Base-by-base conservation (phyloP, 805 yeast genomes). In the Cyberlindnera suaveolens region DNA sequence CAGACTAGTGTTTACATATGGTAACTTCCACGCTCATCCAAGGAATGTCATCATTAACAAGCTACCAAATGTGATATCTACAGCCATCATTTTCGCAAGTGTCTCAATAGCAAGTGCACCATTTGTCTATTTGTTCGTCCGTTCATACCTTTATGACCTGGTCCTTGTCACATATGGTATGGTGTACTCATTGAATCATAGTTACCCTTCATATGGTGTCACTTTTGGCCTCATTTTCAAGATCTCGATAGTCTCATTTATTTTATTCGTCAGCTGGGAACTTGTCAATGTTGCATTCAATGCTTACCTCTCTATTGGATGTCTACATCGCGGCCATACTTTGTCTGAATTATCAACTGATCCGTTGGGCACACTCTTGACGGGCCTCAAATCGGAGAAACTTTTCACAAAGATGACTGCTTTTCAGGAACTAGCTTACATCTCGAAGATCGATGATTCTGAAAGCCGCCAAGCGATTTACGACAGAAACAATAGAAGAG, bases 361-460 rank as follows among this genome's bases (percentile, higher is more conserved):
- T 40, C 89, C 87, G 7, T 65, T 80, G 39, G 75, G 73, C 40
- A 80, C 89, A 1, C 62, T 85, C 32, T 58, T 84, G 11, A 70
- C 80, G 3, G 91, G 91, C 0, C 67, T 85, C 47, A 71, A 72
- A 40, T 80, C 80, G 31, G 58, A 62, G 27, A 70, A 68, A 40
- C 68, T 66, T 10, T 67, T 77, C 42, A 74, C 75, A 1, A 73
- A 78, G 46, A 57, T 79, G 45, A 78, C 88, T 1, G 89, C 91
- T 3, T 83, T 78, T 63, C 91, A 85, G 62, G 93, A 85, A 56
- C 65, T 84, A 42, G 83, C 86, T 1, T 80, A 74, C 52, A 66
- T 84, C 38, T 66, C 89, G 7, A 74, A 79, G 1, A 63, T 77
- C 3, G 57, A 67, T 1, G 72, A 74, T 46, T 49, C 62, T 3